A percentile compares a stretch with the other conserved stretches of the same genome.
Conservation (phyloP, 768 basidiomycete species). For the Phanerochaete sordida region DNA sequence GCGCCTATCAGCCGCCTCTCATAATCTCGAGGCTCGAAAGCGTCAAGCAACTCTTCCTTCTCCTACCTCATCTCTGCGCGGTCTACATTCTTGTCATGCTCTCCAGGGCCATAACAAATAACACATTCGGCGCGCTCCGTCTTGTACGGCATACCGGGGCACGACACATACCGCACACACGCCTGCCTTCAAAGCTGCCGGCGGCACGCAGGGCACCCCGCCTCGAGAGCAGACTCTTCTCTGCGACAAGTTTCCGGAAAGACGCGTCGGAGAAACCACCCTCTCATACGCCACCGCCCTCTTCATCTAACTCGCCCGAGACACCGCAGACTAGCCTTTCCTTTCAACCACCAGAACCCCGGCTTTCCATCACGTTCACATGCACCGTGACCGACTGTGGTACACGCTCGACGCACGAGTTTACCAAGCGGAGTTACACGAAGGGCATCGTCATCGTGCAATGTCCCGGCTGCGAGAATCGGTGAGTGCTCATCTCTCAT, state of each 20-base stretch:
- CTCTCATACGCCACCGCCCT: background rate
- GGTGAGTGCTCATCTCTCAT: constrained; percentile 43
- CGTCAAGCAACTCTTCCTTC: background rate
- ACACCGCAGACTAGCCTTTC: constrained; percentile 13
- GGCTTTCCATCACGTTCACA: constrained; percentile 77
- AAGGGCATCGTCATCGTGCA: constrained; percentile 87
- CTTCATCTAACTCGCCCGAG: background rate
- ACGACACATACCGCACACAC: background rate
- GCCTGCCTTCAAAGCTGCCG: background rate
- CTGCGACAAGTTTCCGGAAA: background rate
- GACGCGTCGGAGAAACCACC: background rate
- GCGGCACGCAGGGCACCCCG: background rate
- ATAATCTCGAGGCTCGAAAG: background rate
- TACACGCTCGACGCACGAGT: constrained; percentile 83
- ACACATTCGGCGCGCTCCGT: background rate
- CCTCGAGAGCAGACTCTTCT: background rate
- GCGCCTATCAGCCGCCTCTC: background rate
- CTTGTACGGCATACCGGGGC: background rate
- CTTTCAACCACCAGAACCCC: constrained; percentile 49
- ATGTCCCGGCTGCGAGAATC: constrained; percentile 86
- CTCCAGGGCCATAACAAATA: background rate
- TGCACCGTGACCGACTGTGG: constrained; percentile 76
- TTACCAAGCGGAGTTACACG: constrained; percentile 81
- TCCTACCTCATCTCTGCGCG: background rate
- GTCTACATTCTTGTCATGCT: background rate